Evolutionary conservation across 306 rosid genomes (phyloP), one percentile per base, ranked within the genome.

Genomic region (Malus sieversii): DNA sequence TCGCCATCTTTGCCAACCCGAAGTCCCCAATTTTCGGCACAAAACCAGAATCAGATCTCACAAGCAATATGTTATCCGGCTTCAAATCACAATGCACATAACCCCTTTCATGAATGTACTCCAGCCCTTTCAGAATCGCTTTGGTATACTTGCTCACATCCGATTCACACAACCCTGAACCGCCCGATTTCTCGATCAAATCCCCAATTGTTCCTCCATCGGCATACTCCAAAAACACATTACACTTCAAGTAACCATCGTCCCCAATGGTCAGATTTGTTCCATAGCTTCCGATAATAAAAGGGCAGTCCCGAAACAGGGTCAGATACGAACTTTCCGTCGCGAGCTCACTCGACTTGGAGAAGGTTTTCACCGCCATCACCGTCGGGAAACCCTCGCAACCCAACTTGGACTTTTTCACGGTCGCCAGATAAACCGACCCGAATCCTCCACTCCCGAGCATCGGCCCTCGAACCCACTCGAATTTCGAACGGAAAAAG

Each of bases 11-110:
- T 8, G 68, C n/a, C 15, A 73, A 10, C 3, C 76, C 76, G 1
- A 73, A 59, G 10, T 59, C 76, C 20, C 16, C 57, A 38, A 59
- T 73, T 23, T 73, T 73, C 6, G 68, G 45, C 40, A 73, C 68
- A 20, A 58, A 73, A 13, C 7, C 72, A 68, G 29, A 22, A 22
- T 32, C 11, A 6, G 29, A 10, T 10, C 33, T 22, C 20, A 70
- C 76, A 2, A 77, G 63, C 19, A 77, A 27, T 4, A 77, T n/a
- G 30, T 70, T 78, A 2, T 22, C 65, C 1, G 72, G 81, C 40
- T 78, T 78, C 19, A 78, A 33, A 38, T 78, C 76, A 57, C 81
- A 71, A 30, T 78, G 81, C 5, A 78, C 81, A 23, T 23, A 78
- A 4, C 77, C 77, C 57, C 22, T 64, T 1, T 35, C 71, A 44